Percentiles rank a stretch among this genome's conserved stretches.
Conservation (phyloP, 2,329 filamentous ascomycete species). For the Chaetomiaceae sp. region DNA sequence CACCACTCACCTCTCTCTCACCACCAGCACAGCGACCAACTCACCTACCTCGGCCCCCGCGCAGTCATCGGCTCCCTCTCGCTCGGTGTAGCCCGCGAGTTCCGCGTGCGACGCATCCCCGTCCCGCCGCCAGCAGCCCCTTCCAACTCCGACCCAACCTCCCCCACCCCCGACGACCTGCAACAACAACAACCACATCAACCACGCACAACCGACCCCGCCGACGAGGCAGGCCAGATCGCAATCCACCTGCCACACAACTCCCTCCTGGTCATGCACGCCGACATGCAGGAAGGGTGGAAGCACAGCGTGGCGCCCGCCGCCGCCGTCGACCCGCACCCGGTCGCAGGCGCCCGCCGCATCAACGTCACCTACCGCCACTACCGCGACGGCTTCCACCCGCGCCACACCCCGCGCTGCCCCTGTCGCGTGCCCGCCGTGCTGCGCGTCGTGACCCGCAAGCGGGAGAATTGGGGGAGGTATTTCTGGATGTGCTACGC, state of each 20-base stretch:
- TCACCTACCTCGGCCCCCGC: slow-evolving; percentile 86
- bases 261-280: slow-evolving; percentile 90
- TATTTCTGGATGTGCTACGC: slow-evolving; percentile 93
- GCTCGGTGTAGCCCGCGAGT: slow-evolving; percentile 86
- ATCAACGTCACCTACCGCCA: slow-evolving; percentile 94
- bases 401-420: slow-evolving; percentile 71
- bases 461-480: slow-evolving; percentile 65
- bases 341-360: slow-evolving; percentile 68
- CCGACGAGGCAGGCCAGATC: slow-evolving; percentile 75
- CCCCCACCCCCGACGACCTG: slow-evolving; percentile 46
- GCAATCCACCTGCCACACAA: slow-evolving; percentile 93
- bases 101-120: slow-evolving; percentile 73
- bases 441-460: slow-evolving; percentile 73
- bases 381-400: slow-evolving; percentile 73
- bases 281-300: slow-evolving; percentile 96
- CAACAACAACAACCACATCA: slow-evolving; percentile 60
- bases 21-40: slow-evolving; percentile 67
- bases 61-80: slow-evolving; percentile 86
- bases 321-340: slow-evolving; percentile 74
- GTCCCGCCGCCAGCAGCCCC: slow-evolving; percentile 42
- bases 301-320: slow-evolving; percentile 81
- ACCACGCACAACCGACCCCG: slow-evolving; percentile 23
- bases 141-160: slow-evolving; percentile 7
- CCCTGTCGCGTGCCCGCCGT: slow-evolving; percentile 62
- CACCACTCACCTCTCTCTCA: not conserved